These are phyloP conservation scores for Dactylellina drechsleri DNA, from an alignment of 2,329 filamentous ascomycete species.

Conservation along the genomic window DNA sequence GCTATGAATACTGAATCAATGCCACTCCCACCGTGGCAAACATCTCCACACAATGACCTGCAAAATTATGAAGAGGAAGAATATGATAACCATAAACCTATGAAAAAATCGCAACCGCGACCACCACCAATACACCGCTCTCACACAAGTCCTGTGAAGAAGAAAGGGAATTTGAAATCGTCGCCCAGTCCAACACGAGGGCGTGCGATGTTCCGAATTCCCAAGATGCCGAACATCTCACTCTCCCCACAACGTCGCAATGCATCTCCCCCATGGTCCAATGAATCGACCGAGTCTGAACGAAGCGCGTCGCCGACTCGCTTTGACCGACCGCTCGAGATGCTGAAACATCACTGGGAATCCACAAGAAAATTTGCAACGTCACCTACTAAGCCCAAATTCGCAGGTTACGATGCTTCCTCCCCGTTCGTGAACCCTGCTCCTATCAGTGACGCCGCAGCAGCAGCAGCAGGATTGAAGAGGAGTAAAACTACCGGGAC, in stretches of 20 bases:
- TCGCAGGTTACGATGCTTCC: slow-evolving; percentile 30
- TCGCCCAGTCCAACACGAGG: slow-evolving; percentile 54
- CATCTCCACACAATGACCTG: neutral
- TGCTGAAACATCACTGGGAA: slow-evolving; percentile 34
- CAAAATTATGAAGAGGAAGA: slow-evolving; percentile 9
- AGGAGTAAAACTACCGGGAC: slow-evolving; percentile 47
- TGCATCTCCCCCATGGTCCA: neutral
- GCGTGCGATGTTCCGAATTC: slow-evolving; percentile 24
- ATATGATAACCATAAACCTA: slow-evolving; percentile 5
- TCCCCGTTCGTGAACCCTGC: slow-evolving; percentile 15
- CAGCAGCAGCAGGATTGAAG: slow-evolving; percentile 20
- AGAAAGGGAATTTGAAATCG: slow-evolving; percentile 4
- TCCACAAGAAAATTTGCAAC: slow-evolving; percentile 31
- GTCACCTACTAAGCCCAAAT: slow-evolving; percentile 44
- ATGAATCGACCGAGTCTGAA: slow-evolving; percentile 32
- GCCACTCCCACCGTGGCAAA: neutral
- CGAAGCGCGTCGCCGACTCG: slow-evolving; percentile 27
- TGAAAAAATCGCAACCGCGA: neutral
- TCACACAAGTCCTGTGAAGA: slow-evolving; percentile 14
- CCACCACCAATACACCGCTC: neutral
- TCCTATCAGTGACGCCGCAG: neutral
- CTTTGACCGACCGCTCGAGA: slow-evolving; percentile 18
- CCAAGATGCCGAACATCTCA: neutral
- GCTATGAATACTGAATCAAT: slow-evolving; percentile 9
- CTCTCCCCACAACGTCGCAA: neutral